Base-by-base conservation (phyloP, 768 basidiomycete genomes). In the Lactarius psammicola region DNA sequence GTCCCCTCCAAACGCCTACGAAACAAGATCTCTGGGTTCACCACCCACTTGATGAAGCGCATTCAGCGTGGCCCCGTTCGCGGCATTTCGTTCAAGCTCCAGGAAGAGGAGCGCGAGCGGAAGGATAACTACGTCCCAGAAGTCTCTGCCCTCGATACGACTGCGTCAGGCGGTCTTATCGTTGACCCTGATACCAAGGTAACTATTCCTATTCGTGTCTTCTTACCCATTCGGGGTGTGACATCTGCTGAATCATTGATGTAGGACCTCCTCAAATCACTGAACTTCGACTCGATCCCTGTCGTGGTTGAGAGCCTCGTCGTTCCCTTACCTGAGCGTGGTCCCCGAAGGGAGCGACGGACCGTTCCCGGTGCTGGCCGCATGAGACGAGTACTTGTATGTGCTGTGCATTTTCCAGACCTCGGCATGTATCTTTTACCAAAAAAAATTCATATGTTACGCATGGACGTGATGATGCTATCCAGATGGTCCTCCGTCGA, bases 91-190 rank as follows among this genome's bases (percentile, higher is more conserved):
- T 99, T 98, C 94, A 97, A 98, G 81, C 90, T 99, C 72, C 97
- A 99, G 78, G 97, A 98, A 76, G 97, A 99, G 80, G 97, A 99
- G 82, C 87, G 97, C 68, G 97, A 99, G 81, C 83, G 96, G 74
- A 98, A 98, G 86, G 97, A 99, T 78, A 95, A 98, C 84, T 98
- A 93, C 78, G 96, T 98, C 61, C 97, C 97, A 69, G 97, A 98
- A 75, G 88, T 97, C 44, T 99, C 97, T 60, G 97, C 97, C 46
- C 90, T 99, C 70, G 92, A 95, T 78, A 87, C 85, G 65, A 80
- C 84, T 64, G 80, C 80, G 5, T 65, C 67, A 26, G 84, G 81
- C 59, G 89, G 89, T 54, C 81, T 98, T 62, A 90, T 95, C 76
- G 83, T 99, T 74, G 97, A 99, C 76, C 82, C 81, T 60, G 94